Conservation (phyloP, 2,329 filamentous ascomycete species). For the Claviceps cyperi region DNA sequence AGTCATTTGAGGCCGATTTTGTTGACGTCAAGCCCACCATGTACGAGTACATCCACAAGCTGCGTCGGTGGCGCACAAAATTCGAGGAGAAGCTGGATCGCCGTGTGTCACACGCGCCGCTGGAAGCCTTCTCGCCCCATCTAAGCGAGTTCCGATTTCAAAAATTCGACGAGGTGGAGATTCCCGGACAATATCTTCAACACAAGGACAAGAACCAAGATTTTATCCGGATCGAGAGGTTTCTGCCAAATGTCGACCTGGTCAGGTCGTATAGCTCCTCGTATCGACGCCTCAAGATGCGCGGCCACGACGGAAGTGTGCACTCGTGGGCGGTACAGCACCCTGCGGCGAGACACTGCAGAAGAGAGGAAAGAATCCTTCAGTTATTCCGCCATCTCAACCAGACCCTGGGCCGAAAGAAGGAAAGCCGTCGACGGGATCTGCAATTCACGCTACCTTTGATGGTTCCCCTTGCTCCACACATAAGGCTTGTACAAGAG, state of each 20-base stretch:
- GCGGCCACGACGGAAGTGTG: conserved; percentile 93
- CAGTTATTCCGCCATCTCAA: conserved; percentile 98
- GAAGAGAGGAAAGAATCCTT: conserved; percentile 85
- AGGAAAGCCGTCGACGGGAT: conserved; percentile 86
- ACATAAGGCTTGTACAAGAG: conserved; percentile 90
- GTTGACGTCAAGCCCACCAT: conserved; percentile 91
- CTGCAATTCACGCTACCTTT: conserved; percentile 91
- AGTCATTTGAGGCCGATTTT: conserved; percentile 96
- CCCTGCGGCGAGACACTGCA: conserved; percentile 79
- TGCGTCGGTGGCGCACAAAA: conserved; percentile 90
- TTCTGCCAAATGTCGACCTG: conserved; percentile 86
- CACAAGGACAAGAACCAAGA: conserved; percentile 99
- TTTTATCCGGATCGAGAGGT: conserved; percentile 93
- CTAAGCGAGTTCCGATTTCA: conserved; percentile 94
- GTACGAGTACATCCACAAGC: conserved; percentile 95
- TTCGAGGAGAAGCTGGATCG: conserved; percentile 96
- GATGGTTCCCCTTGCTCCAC: conserved; percentile 89
- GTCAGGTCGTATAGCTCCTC: conserved; percentile 84
- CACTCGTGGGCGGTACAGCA: conserved; percentile 95
- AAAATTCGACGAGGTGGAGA: conserved; percentile 96
- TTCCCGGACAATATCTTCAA: conserved; percentile 91
- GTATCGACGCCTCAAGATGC: conserved; percentile 85
- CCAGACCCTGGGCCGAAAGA: conserved; percentile 76
- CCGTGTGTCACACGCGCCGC: conserved; percentile 52
- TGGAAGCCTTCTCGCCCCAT: conserved; percentile 79